phyloP scores from a whole-genome alignment of 306 rosid genomes.

The Begonia peltatifolia region DNA sequence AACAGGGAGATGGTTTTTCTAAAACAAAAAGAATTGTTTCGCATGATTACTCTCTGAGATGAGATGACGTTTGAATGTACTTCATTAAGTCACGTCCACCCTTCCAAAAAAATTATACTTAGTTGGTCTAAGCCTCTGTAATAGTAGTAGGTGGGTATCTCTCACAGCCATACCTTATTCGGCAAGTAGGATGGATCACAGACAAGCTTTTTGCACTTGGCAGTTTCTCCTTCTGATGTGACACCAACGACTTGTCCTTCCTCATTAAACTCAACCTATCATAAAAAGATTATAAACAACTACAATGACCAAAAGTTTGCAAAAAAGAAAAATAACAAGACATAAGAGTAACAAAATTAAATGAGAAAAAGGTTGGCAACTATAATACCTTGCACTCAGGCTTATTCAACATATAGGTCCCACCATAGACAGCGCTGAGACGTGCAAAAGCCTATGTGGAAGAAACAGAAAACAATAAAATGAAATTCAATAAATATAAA shows the following conservation, averaged over 20 bases:
- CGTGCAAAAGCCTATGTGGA: constrained; percentile 79
- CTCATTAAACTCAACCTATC: constrained; percentile 79
- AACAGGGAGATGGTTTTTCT: too few species aligned
- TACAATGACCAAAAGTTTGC: too few species aligned
- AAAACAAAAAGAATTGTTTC: too few species aligned
- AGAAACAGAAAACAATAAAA: not conserved
- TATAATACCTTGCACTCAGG: constrained; percentile 86
- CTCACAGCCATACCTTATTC: constrained; percentile 38
- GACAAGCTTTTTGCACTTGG: constrained; percentile 83
- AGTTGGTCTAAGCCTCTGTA: not conserved
- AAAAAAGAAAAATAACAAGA: too few species aligned
- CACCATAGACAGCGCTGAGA: constrained; percentile 97
- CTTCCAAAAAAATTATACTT: not conserved
- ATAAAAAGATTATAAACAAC: constrained; percentile 15
- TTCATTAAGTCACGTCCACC: too few species aligned
- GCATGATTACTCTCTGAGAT: too few species aligned
- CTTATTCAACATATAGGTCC: constrained; percentile 92
- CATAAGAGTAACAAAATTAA: too few species aligned
- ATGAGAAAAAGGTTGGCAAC: not conserved
- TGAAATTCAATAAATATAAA: not conserved
- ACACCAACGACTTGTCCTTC: constrained; percentile 82
- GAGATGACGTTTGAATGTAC: too few species aligned
- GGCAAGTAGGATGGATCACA: constrained; percentile 96
- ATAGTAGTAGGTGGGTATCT: too few species aligned
- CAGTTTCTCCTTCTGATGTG: constrained; percentile 99